Base-by-base conservation (phyloP, 768 basidiomycete genomes). In the Albatrellus ellisii region DNA sequence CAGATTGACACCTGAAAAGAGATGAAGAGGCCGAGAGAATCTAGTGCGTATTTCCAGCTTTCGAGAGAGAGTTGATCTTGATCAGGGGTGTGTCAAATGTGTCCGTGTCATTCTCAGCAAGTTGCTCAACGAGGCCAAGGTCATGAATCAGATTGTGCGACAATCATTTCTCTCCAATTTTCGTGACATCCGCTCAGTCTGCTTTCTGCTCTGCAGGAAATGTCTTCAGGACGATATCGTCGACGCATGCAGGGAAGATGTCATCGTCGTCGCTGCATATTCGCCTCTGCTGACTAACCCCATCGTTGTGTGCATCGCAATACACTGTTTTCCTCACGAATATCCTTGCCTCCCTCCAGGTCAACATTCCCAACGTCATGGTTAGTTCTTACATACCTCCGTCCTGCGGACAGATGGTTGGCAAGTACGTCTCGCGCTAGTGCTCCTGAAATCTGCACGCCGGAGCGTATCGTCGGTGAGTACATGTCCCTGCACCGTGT, bases 1-100 rank as follows among this genome's bases (percentile, higher is more conserved):
- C 81, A 83, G 74, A 61, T 78, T 36, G 71, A 89, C 51, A 84
- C 85, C 24, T 90, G 87, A n/a, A n/a, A 85, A 76, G 75, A 52
- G 57, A 62, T 76, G 15, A 71, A 79, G 27, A 86, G 86, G 59
- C 63, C 84, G 53, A 78, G 70, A 52, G 81, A 83, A 1, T 89
- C 91, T 51, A 88, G 87, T 46, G 50, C 62, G 41, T 41, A 11
- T 18, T 18, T 25, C 9, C 7, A 12, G 21, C 20, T 18, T 26
- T 18, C 29, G 40, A 39, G 46, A 32, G 31, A 36, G 6, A n/a
- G n/a, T n/a, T 12, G 36, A 39, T 36, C 52, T 26, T 36, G 26
- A 10, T 49, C 36, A 33, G 39, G 25, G 17, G 27, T 33, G 28
- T 40, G 28, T 36, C 25, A 73, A 68, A 73, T 50, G 76, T 83